A percentile compares a stretch with the other conserved stretches of the same genome.
phyloP scores from a whole-genome alignment of 2,329 filamentous ascomycete genomes.

The Chaetomium olivaceum region DNA sequence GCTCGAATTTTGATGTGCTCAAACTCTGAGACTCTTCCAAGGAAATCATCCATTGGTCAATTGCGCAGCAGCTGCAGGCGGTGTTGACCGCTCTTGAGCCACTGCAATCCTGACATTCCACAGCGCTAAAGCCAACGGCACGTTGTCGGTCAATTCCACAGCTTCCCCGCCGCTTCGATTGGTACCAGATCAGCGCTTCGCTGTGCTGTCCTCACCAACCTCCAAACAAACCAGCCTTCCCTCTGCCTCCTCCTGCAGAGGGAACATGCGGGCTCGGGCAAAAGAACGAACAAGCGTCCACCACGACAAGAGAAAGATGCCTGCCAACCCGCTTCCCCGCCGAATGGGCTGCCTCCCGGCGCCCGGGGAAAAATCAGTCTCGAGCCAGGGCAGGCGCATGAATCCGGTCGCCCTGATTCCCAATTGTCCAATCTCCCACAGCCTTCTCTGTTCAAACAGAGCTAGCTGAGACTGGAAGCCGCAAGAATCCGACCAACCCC shows the following conservation, averaged over 20 bases:
- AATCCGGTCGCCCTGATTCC: constrained; percentile 21
- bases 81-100: not conserved
- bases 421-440: constrained; percentile 26
- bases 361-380: not conserved
- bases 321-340: constrained; percentile 8
- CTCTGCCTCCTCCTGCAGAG: not conserved
- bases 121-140: constrained; percentile 3
- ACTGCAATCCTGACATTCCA: not conserved
- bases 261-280: not conserved
- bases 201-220: constrained; percentile 14
- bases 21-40: not conserved
- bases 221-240: not conserved
- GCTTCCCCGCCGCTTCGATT: constrained; percentile 13
- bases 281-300: constrained; percentile 13
- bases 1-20: constrained; percentile 4
- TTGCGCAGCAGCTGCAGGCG: constrained; percentile 10
- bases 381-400: constrained; percentile 11
- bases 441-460: constrained; percentile 1
- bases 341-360: constrained; percentile 26
- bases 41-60: constrained; percentile 8
- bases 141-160: not conserved
- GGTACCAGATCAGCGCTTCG: constrained; percentile 17
- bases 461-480: constrained; percentile 6
- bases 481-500: constrained; percentile 14
- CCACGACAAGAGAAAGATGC: constrained; percentile 10